Evolutionary conservation across 2,329 filamentous ascomycete genomes (phyloP).

Genomic region (Myriosclerotinia duriaeana): DNA sequence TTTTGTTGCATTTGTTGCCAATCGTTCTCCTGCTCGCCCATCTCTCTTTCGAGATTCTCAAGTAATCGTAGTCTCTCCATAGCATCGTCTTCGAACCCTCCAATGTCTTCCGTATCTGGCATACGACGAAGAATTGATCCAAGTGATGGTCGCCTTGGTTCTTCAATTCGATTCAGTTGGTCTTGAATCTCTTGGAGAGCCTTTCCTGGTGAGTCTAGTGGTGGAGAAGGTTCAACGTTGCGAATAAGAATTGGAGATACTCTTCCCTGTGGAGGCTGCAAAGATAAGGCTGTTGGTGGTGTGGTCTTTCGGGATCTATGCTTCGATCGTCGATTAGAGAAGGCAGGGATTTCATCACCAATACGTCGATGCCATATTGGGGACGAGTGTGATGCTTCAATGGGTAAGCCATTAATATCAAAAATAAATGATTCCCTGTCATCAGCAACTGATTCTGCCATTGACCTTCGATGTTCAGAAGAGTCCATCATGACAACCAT

Average conservation of each 20-base stretch:
- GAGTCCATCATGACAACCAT: slow-evolving; percentile 50
- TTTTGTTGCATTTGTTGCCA: slow-evolving; percentile 59
- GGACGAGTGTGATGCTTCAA: background rate
- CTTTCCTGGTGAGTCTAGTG: slow-evolving; percentile 35
- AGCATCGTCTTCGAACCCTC: slow-evolving; percentile 18
- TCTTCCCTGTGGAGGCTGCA: slow-evolving; percentile 45
- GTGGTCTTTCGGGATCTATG: slow-evolving; percentile 52
- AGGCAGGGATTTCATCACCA: slow-evolving; percentile 58
- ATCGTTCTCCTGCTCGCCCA: slow-evolving; percentile 58
- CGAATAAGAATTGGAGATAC: slow-evolving; percentile 48
- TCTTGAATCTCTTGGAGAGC: slow-evolving; percentile 39
- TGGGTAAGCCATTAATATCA: slow-evolving; percentile 31
- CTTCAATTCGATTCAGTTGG: slow-evolving; percentile 39
- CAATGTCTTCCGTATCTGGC: slow-evolving; percentile 25
- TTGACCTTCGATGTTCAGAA: slow-evolving; percentile 31
- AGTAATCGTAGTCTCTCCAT: slow-evolving; percentile 45
- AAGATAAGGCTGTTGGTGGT: slow-evolving; percentile 56
- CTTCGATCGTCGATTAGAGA: slow-evolving; percentile 53
- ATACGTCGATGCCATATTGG: slow-evolving; percentile 55
- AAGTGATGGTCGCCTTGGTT: slow-evolving; percentile 35
- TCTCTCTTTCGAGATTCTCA: slow-evolving; percentile 60
- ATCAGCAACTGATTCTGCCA: slow-evolving; percentile 30
- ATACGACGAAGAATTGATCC: slow-evolving; percentile 34
- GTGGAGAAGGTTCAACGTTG: slow-evolving; percentile 35
- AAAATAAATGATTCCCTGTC: slow-evolving; percentile 38